Base-by-base conservation (phyloP, 345 rosid genomes). In the Hevea brasiliensis region DNA sequence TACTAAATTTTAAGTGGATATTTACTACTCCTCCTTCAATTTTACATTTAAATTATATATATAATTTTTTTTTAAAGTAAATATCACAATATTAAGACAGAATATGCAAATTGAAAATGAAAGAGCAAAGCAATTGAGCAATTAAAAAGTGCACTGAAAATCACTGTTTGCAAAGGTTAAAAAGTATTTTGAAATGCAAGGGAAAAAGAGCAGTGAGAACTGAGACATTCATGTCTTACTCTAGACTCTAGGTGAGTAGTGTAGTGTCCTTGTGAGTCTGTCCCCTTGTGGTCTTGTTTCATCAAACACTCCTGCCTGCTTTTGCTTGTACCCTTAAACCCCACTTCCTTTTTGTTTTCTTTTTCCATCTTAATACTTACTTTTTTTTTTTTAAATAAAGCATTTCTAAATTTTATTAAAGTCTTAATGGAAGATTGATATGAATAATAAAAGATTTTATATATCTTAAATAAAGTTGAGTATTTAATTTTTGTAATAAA, bases 281-380 rank as follows among this genome's bases (percentile, higher is more conserved):
- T 62, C 21, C 20, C 21, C 5, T 20, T 24, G 35, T 66, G 60
- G 37, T 72, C 70, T 79, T 79, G 72, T 69, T 76, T 73, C 75
- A 73, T 81, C 81, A 59, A 65, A 13, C 20, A 51, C 77, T 72
- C 35, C 29, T 64, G 63, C 74, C 12, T 62, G n/a, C 54, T n/a
- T 48, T 48, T 48, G 26, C 26, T 48, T 66, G 70, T 67, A 60
- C 64, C 21, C 21, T 42, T 60, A 40, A 51, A 24, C 66, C 69
- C 65, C 72, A 65, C 56, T 53, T 57, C 51, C 40, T 57, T 70
- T 59, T 72, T 37, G 24, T 50, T 71, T n/a, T 29, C 60, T 70
- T 68, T 20, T 41, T 1, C 26, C 2, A 1, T 6, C 2, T 6
- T 64, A 3, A 26, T 18, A 5, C n/a, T 17, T 51, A 51, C 17